Evolutionary conservation across 805 yeast species (phyloP).

Genomic region (Sporopachydermia quercuum): DNA sequence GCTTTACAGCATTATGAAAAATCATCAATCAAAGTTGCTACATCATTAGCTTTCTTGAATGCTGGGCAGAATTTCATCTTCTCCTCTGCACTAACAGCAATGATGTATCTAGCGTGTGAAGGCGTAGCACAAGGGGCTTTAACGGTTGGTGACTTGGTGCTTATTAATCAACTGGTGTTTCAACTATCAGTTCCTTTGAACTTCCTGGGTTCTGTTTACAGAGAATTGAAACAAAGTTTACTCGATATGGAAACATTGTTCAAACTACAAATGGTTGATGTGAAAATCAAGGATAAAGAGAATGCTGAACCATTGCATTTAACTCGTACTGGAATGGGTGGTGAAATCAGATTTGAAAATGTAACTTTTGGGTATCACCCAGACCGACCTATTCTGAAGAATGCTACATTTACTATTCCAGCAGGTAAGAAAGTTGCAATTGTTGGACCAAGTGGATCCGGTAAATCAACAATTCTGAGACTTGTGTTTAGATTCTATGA

Average conservation of each 20-base stretch:
- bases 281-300: constrained; percentile 47
- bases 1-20: constrained; percentile 63
- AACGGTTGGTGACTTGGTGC: constrained; percentile 88
- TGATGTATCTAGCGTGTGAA: constrained; percentile 96
- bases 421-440: constrained; percentile 86
- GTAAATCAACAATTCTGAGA: constrained; percentile 79
- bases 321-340: constrained; percentile 27
- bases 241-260: constrained; percentile 94
- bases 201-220: constrained; percentile 87
- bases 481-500: constrained; percentile 85
- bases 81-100: constrained; percentile 80
- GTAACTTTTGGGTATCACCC: constrained; percentile 89
- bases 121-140: constrained; percentile 77
- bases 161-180: constrained; percentile 90
- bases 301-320: constrained; percentile 48
- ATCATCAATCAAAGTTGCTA: constrained; percentile 63
- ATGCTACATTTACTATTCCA: constrained; percentile 75
- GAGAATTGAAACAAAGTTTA: constrained; percentile 85
- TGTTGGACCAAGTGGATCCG: constrained; percentile 95
- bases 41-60: constrained; percentile 64
- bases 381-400: constrained; percentile 68
- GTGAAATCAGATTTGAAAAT: constrained; percentile 78
- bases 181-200: constrained; percentile 91
- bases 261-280: constrained; percentile 61
- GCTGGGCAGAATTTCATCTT: constrained; percentile 71